These are phyloP conservation scores for Polygonum maritimum DNA, from an alignment of 148 eudicot genomes.

Conservation along the genomic window DNA sequence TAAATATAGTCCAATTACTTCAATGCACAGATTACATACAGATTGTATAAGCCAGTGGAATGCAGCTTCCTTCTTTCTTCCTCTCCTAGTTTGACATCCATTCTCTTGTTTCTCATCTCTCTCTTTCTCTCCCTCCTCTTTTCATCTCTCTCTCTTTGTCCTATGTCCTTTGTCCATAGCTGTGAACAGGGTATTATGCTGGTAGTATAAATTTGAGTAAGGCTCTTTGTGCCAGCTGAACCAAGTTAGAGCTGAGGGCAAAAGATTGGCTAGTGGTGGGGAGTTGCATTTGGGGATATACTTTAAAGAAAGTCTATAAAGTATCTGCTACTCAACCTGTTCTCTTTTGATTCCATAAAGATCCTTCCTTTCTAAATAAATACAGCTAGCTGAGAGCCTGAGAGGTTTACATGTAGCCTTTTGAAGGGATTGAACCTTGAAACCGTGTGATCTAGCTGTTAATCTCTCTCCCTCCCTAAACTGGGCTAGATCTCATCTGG, in stretches of 20 bases:
- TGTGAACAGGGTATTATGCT: constrained; percentile 10
- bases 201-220: constrained; percentile 33
- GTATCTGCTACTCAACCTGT: neutral
- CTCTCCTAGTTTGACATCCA: constrained; percentile 3
- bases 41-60: neutral
- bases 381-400: neutral
- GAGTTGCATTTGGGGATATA: neutral
- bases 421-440: neutral
- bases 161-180: neutral
- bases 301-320: neutral
- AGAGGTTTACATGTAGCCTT: neutral
- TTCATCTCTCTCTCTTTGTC: neutral
- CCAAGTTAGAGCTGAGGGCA: constrained; percentile 9
- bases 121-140: neutral
- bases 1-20: neutral
- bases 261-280: constrained; percentile 3
- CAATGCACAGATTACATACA: constrained; percentile 2
- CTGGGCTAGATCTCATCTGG: constrained; percentile 6
- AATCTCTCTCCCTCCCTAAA: neutral
- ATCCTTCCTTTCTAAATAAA: neutral
- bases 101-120: neutral
- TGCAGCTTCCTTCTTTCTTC: neutral
- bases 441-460: constrained; percentile 1
- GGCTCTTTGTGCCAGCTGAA: constrained; percentile 14
- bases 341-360: constrained; percentile 7